Evolutionary conservation across 768 basidiomycete species (phyloP).

Genomic region (Suillus placidus): DNA sequence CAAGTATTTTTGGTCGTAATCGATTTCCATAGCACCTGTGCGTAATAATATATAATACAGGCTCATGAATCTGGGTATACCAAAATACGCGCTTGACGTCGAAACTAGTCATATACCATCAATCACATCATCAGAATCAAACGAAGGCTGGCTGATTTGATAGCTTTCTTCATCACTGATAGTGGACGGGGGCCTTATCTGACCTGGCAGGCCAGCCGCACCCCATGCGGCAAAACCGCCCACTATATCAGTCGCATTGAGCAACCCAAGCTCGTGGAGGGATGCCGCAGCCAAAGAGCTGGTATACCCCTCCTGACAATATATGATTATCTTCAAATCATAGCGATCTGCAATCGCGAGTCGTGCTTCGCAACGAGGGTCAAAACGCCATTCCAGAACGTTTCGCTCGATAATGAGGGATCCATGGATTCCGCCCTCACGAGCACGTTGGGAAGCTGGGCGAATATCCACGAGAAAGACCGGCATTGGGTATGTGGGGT

Average conservation of each 20-base stretch:
- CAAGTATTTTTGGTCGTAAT: neutral
- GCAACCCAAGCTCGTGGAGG: constrained; percentile 67
- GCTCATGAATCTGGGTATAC: neutral
- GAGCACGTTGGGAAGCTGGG: constrained; percentile 58
- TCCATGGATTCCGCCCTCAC: constrained; percentile 62
- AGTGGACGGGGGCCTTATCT: constrained; percentile 37
- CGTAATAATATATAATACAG: neutral
- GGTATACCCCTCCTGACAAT: constrained; percentile 75
- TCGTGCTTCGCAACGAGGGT: constrained; percentile 62
- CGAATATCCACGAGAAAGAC: constrained; percentile 81
- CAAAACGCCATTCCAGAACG: constrained; percentile 79
- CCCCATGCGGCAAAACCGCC: constrained; percentile 78
- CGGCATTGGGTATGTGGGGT: constrained; percentile 55
- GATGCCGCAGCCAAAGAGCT: constrained; percentile 73
- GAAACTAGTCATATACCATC: constrained; percentile 1
- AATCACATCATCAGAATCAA: constrained; percentile 20
- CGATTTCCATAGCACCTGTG: neutral
- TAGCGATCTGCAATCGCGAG: constrained; percentile 73
- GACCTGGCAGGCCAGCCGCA: constrained; percentile 63
- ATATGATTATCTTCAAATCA: constrained; percentile 72
- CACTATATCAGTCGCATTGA: constrained; percentile 77
- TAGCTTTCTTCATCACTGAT: constrained; percentile 33
- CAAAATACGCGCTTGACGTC: neutral
- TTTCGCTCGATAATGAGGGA: constrained; percentile 78
- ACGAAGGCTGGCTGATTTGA: constrained; percentile 33